phyloP scores from a whole-genome alignment of 2,329 filamentous ascomycete genomes.

The Botrytis galanthina region DNA sequence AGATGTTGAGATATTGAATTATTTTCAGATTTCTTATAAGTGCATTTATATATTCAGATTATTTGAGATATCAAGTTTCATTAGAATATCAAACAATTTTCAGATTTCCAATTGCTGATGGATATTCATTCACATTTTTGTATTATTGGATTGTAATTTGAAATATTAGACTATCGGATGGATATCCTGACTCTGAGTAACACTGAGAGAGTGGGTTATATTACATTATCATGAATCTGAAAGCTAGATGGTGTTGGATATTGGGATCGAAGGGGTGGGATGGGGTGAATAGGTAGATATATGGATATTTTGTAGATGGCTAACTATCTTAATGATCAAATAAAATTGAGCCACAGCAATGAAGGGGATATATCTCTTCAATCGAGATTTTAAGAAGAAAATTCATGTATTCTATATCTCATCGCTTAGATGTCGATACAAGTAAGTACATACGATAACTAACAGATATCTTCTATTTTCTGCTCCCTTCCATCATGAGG shows the following conservation, averaged over 20 bases:
- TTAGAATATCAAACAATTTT: too few relatives aligned
- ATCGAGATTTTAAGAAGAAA: neutral
- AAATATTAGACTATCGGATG: too few relatives aligned
- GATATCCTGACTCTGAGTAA: too few relatives aligned
- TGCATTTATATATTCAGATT: too few relatives aligned
- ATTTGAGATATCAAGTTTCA: too few relatives aligned
- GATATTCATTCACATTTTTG: too few relatives aligned
- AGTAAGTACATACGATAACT: constrained; percentile 18
- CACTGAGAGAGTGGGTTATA: too few relatives aligned
- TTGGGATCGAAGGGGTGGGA: neutral
- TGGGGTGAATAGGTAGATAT: neutral
- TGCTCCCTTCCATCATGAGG: constrained; percentile 58
- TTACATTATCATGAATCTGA: too few relatives aligned
- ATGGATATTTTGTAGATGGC: neutral
- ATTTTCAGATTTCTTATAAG: too few relatives aligned
- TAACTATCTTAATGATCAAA: neutral
- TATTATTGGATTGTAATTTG: too few relatives aligned
- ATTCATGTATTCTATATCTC: neutral
- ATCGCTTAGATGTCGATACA: neutral
- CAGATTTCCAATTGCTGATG: too few relatives aligned
- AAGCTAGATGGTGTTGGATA: neutral
- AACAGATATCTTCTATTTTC: constrained; percentile 73
- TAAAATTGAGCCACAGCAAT: neutral
- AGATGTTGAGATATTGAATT: too few relatives aligned
- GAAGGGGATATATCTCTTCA: fast-evolving